These are phyloP conservation scores for Notholithocarpus densiflorus DNA, from an alignment of 306 rosid genomes.

Conservation along the genomic window DNA sequence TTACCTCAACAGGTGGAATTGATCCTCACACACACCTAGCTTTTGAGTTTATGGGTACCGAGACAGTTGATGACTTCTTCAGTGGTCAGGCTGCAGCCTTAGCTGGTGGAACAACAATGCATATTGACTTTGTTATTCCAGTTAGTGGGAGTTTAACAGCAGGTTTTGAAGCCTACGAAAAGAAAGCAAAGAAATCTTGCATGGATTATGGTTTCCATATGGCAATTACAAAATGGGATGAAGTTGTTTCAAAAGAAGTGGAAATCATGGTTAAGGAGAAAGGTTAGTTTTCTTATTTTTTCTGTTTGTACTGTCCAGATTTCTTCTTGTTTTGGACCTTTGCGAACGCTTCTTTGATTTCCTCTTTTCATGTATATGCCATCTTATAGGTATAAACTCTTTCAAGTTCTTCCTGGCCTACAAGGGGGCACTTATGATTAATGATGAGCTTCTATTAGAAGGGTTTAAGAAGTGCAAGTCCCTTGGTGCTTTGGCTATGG, in stretches of 20 bases:
- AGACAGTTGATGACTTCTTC: conserved; percentile 76
- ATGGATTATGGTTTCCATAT: conserved; percentile 97
- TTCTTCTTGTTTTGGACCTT: not conserved
- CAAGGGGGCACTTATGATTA: conserved; percentile 81
- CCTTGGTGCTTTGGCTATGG: conserved; percentile 98
- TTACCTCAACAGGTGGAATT: conserved; percentile 74
- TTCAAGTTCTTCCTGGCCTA: conserved; percentile 96
- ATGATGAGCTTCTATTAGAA: conserved; percentile 80
- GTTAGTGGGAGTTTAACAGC: conserved; percentile 64
- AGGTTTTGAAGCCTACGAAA: conserved; percentile 79
- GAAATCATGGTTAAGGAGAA: conserved; percentile 82
- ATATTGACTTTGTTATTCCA: conserved; percentile 87
- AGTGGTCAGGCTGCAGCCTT: conserved; percentile 96
- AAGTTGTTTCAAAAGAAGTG: conserved; percentile 75
- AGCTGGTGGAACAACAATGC: conserved; percentile 99
- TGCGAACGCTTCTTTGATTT: not conserved
- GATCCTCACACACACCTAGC: conserved; percentile 94
- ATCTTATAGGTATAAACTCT: conserved; percentile 75
- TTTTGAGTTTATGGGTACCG: conserved; percentile 70
- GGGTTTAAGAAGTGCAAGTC: conserved; percentile 87
- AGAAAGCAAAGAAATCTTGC: conserved; percentile 74
- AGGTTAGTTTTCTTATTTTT: conserved; percentile 45
- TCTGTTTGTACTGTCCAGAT: conserved; percentile 4
- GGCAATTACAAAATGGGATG: conserved; percentile 96
- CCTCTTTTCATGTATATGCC: not conserved